A percentile compares a stretch with the other conserved stretches of the same genome.
These are phyloP conservation scores for Tetraselmis chui DNA, from an alignment of 139 green algal genomes.

Conservation along the genomic window DNA sequence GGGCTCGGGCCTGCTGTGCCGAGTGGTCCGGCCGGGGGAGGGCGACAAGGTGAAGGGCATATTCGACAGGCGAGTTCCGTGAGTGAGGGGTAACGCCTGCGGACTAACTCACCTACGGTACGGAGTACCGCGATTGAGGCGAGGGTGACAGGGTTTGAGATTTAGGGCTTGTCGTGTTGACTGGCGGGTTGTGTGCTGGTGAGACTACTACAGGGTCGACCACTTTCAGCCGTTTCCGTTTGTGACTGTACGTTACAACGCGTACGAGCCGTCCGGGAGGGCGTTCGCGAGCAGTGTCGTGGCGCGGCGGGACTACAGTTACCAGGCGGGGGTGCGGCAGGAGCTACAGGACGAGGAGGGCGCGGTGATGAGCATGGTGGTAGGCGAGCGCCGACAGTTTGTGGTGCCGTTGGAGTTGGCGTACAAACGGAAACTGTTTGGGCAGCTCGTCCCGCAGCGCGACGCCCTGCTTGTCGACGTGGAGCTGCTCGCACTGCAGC, in stretches of 20 bases:
- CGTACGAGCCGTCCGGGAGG: background rate
- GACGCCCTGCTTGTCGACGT: constrained; percentile 23
- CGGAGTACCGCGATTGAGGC: too few relatives aligned
- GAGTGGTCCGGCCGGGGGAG: background rate
- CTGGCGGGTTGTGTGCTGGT: too few relatives aligned
- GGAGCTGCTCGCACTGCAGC: constrained; percentile 14
- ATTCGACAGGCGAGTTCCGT: background rate
- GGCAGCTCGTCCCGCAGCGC: constrained; percentile 5
- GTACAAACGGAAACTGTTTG: constrained; percentile 23
- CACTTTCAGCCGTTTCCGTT: background rate
- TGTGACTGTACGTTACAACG: background rate
- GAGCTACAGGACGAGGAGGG: constrained; percentile 27
- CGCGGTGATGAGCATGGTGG: constrained; percentile 24
- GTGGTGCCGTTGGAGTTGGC: constrained; percentile 15
- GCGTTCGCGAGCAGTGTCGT: background rate
- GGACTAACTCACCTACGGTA: too few relatives aligned
- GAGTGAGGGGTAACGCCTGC: too few relatives aligned
- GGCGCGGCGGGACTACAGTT: background rate
- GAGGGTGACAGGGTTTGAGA: too few relatives aligned
- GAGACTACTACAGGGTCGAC: background rate
- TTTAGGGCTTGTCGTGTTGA: too few relatives aligned
- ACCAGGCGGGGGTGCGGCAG: constrained; percentile 27
- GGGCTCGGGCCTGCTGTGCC: background rate
- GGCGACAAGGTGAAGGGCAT: background rate
- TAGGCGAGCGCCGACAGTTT: constrained; percentile 27